Percentiles rank a stretch among this genome's conserved stretches.
These are phyloP conservation scores for Ambrosia hybrid DNA, from an alignment of 140 eudicot species.

Conservation along the genomic window DNA sequence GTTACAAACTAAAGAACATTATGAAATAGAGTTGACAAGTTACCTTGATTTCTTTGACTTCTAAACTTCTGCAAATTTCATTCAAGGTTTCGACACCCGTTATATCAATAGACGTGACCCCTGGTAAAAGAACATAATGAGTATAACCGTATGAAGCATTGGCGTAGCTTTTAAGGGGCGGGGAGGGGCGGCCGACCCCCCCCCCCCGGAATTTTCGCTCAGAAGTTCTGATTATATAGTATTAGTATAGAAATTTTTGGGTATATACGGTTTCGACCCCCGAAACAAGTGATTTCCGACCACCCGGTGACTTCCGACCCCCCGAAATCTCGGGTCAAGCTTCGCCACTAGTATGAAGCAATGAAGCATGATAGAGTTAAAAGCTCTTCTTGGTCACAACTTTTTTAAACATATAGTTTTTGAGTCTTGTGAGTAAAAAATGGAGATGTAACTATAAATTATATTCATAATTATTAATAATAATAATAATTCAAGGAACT, in stretches of 20 bases:
- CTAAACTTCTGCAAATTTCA: slow-evolving; percentile 56
- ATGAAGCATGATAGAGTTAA: neutral
- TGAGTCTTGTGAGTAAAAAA: neutral
- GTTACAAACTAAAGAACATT: neutral
- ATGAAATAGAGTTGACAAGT: neutral
- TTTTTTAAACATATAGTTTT: neutral
- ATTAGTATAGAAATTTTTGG: too few species aligned
- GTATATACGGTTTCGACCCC: too few species aligned
- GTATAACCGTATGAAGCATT: neutral
- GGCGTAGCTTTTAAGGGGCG: too few species aligned
- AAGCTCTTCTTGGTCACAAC: neutral
- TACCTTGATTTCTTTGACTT: slow-evolving; percentile 63
- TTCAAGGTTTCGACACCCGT: slow-evolving; percentile 76
- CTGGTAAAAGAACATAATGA: slow-evolving; percentile 27
- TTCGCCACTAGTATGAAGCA: neutral
- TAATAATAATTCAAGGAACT: neutral
- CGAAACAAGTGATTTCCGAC: too few species aligned
- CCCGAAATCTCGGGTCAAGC: too few species aligned
- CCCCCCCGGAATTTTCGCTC: too few species aligned
- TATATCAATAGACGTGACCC: slow-evolving; percentile 79
- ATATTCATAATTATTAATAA: neutral
- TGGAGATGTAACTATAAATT: neutral
- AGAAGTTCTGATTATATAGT: too few species aligned
- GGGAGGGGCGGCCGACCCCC: too few species aligned
- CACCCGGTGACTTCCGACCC: too few species aligned